phyloP scores from a whole-genome alignment of 345 rosid species.

The Balakata baccata region DNA sequence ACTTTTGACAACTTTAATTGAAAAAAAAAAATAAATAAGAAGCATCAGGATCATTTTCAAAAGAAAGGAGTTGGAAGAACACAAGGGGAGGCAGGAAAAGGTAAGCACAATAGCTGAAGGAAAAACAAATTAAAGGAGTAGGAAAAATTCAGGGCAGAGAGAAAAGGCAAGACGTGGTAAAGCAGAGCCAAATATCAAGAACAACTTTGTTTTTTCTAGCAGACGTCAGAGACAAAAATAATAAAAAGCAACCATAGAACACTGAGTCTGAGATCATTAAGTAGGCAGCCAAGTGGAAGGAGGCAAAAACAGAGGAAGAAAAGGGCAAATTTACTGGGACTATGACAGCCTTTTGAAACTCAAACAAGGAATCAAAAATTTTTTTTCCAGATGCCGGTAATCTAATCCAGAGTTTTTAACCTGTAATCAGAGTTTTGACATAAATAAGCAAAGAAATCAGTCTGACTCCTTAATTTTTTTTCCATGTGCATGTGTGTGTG shows the following conservation, averaged over 20 bases:
- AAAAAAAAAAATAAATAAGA: background rate
- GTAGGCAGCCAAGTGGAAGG: background rate
- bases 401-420: background rate
- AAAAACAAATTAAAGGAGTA: background rate
- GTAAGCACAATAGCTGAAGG: background rate
- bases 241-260: background rate
- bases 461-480: background rate
- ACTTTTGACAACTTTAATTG: background rate
- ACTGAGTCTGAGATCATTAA: background rate
- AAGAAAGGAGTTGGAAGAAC: slow-evolving; percentile 12
- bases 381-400: background rate
- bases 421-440: background rate
- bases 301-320: background rate
- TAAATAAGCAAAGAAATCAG: background rate
- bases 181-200: background rate
- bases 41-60: background rate
- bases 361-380: background rate
- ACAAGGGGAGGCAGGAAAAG: background rate
- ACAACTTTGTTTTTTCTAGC: background rate
- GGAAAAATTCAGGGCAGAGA: background rate
- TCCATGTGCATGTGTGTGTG: no score
- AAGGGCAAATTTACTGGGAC: background rate
- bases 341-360: background rate
- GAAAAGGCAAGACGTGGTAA: background rate
- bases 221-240: background rate